Base-by-base conservation (phyloP, 805 yeast species). In the Ogataea glucozyma region DNA sequence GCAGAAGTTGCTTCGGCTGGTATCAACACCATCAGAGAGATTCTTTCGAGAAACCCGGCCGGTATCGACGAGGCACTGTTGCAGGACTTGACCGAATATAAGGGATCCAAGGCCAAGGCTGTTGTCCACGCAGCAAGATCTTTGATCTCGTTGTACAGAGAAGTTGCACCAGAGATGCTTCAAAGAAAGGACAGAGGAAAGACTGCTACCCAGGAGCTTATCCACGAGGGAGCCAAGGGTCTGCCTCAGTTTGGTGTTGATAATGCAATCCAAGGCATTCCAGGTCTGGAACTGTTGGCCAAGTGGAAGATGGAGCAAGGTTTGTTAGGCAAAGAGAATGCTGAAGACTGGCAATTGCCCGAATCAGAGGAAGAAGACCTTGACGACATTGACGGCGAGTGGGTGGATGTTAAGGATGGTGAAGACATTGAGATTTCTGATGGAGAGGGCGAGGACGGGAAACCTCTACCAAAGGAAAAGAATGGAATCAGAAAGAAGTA, bases 1-100 rank as follows among this genome's bases (percentile, higher is more conserved):
- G 82, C 96, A 24, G 97, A 93, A 67, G 99, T 90, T 41, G 97
- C 97, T 4, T 89, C 97, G 40, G 98, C 98, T 4, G 99, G 99
- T 58, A 75, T 93, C 52, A 93, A 93, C 65, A 87, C 98, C 3
- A 91, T 91, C 46, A 76, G 98, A 55, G 99, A 93, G 66, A 88
- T 93, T 45, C 75, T 90, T 50, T 67, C 96, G 2, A 83, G 99
- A 72, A 95, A 95, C 9, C 97, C 99, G 12, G 72, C 91, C 51
- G 96, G 98, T 19, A 89, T 93, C 56, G 97, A 89, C 40, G 83
- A 85, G 41, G 79, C 90, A 2, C 70, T 93, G 39, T 71, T 93
- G 47, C 97, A 90, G 54, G 99, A 93, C 67, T 75, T 93, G 61
- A 76, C 85, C 7, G 96, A 82, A 50, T 93, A 93, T 66, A 87